Evolutionary conservation across 192 early-diverging fungal genomes (phyloP).

Genomic region (Gigaspora rosea): DNA sequence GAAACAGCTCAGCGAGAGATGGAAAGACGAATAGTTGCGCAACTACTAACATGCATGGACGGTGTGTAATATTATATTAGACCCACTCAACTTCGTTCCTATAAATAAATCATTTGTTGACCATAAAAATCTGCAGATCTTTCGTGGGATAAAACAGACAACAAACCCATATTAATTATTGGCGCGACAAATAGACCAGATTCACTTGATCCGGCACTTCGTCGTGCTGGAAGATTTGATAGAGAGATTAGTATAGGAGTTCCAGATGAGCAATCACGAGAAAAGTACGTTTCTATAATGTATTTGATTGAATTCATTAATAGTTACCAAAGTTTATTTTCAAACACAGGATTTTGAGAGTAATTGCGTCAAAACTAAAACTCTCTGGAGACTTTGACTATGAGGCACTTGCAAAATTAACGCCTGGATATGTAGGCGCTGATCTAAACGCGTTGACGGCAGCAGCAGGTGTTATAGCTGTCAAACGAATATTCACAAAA

Average conservation of each 20-base stretch:
- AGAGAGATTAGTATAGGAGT: slow-evolving; percentile 97
- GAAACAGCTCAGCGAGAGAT: slow-evolving; percentile 93
- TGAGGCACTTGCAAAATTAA: slow-evolving; percentile 78
- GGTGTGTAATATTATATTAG: slow-evolving; percentile 46
- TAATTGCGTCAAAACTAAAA: slow-evolving; percentile 75
- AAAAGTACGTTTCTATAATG: slow-evolving; percentile 58
- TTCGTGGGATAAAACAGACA: slow-evolving; percentile 84
- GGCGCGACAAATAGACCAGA: slow-evolving; percentile 98
- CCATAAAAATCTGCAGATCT: slow-evolving; percentile 57
- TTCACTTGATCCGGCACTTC: slow-evolving; percentile 93
- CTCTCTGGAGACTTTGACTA: slow-evolving; percentile 86
- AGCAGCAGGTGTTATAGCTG: slow-evolving; percentile 89
- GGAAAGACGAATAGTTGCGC: slow-evolving; percentile 95
- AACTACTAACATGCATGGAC: slow-evolving; percentile 95
- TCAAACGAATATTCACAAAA: slow-evolving; percentile 73
- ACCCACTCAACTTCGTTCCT: background rate
- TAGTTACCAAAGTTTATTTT: background rate
- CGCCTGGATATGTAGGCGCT: slow-evolving; percentile 97
- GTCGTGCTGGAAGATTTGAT: slow-evolving; percentile 96
- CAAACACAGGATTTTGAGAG: slow-evolving; percentile 65
- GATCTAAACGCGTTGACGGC: slow-evolving; percentile 91
- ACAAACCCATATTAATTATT: slow-evolving; percentile 95
- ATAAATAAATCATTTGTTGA: background rate
- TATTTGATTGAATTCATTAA: background rate
- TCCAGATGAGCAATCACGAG: slow-evolving; percentile 85